Conservation (phyloP, 345 rosid species). For the Carallia brachiata region DNA sequence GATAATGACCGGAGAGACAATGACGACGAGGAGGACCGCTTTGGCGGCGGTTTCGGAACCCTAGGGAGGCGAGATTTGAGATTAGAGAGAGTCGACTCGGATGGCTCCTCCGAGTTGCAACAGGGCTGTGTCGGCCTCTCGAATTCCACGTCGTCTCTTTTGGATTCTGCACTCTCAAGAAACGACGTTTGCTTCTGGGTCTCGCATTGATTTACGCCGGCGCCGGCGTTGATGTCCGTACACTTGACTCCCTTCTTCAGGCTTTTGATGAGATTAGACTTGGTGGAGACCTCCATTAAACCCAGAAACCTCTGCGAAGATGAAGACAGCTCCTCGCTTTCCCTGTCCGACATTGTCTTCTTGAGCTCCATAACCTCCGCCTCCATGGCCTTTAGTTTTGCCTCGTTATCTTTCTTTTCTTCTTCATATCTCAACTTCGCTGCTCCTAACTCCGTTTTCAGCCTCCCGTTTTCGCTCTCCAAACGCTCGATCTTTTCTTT, state of each 20-base stretch:
- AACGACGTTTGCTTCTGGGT: conserved; percentile 17
- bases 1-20: conserved; percentile 18
- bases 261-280: conserved; percentile 48
- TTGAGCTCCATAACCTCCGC: conserved; percentile 48
- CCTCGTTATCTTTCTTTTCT: conserved; percentile 34
- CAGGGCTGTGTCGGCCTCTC: conserved; percentile 51
- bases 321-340: conserved; percentile 49
- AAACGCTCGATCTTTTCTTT: conserved; percentile 37
- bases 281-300: conserved; percentile 50
- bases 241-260: conserved; percentile 40
- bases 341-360: conserved; percentile 44
- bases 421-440: conserved; percentile 25
- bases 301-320: conserved; percentile 77
- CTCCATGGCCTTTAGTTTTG: conserved; percentile 47
- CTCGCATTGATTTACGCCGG: conserved; percentile 9
- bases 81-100: conserved; percentile 48
- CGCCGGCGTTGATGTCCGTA: conserved; percentile 20
- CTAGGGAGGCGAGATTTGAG: conserved; percentile 75
- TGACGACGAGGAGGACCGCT: conserved; percentile 39
- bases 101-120: conserved; percentile 68
- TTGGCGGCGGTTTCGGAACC: conserved; percentile 92
- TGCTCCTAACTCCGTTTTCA: conserved; percentile 36
- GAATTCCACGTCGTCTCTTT: conserved; percentile 40
- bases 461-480: conserved; percentile 45
- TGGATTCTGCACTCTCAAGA: conserved; percentile 27